Conservation (phyloP, 2,329 filamentous ascomycete species). For the Penicillium occitanis region DNA sequence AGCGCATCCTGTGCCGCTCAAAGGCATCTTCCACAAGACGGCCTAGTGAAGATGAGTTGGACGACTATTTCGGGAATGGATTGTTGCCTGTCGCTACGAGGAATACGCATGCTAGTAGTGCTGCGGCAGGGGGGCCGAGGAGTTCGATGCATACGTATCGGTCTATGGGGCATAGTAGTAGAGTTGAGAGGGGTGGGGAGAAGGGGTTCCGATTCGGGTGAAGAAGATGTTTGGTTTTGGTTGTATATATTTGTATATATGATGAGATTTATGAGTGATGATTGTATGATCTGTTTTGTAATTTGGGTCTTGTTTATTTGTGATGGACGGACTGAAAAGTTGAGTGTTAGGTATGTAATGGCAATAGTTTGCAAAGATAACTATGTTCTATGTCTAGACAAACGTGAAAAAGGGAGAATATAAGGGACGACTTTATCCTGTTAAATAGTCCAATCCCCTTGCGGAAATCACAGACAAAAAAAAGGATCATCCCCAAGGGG, state of each 20-base stretch:
- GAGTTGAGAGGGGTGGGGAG: background rate
- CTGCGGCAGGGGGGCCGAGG: background rate
- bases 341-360: background rate
- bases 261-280: constrained; percentile 9
- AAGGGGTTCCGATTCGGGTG: background rate
- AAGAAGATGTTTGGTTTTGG: background rate
- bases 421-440: too few relatives aligned
- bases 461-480: too few relatives aligned
- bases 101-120: constrained; percentile 7
- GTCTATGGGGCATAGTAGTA: constrained; percentile 2
- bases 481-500: too few relatives aligned
- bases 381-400: too few relatives aligned
- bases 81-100: constrained; percentile 17
- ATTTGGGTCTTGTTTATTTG: too few relatives aligned
- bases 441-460: too few relatives aligned
- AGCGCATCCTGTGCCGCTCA: constrained; percentile 15
- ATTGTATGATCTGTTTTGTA: background rate
- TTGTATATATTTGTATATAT: background rate
- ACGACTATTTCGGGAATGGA: constrained; percentile 17
- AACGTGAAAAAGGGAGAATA: too few relatives aligned
- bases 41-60: constrained; percentile 4
- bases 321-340: background rate
- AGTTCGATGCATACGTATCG: constrained; percentile 15
- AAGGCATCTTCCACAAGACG: constrained; percentile 7
- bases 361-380: background rate